Conservation (phyloP, 2,329 filamentous ascomycete species). For the Furcasterigmium furcatum region DNA sequence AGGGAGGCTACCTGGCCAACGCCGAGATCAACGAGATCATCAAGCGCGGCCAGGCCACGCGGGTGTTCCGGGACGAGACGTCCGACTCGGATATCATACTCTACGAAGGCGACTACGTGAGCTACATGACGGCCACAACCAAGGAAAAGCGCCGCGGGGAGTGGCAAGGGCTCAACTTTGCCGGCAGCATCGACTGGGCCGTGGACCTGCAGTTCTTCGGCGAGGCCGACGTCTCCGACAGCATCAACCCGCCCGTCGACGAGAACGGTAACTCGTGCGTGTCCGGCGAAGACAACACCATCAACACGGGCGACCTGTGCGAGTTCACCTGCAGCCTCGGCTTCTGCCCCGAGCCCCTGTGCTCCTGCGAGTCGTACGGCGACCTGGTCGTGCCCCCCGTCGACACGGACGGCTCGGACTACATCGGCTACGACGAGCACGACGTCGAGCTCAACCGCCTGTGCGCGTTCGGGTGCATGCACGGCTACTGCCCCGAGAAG, state of each 20-base stretch:
- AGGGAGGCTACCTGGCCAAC: conserved; percentile 24
- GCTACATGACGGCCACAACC: neutral
- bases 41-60: neutral
- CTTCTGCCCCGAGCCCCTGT: conserved; percentile 13
- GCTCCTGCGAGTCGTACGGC: conserved; percentile 11
- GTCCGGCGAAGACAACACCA: conserved; percentile 4
- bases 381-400: conserved; percentile 11
- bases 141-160: neutral
- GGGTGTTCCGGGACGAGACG: neutral
- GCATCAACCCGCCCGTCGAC: neutral
- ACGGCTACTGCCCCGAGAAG: conserved; percentile 13
- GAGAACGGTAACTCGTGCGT: no score
- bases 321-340: conserved; percentile 10
- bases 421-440: conserved; percentile 11
- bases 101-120: neutral
- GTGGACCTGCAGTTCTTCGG: neutral
- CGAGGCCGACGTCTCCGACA: neutral
- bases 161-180: neutral
- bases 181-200: conserved; percentile 1
- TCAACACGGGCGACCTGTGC: conserved; percentile 9
- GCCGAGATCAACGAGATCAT: conserved; percentile 21
- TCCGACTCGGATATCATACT: neutral
- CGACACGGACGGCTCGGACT: conserved; percentile 9
- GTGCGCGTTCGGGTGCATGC: conserved; percentile 14
- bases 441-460: conserved; percentile 13